Evolutionary conservation across 305 asterid species (phyloP).

Genomic region (Fraxinus angustifolia): DNA sequence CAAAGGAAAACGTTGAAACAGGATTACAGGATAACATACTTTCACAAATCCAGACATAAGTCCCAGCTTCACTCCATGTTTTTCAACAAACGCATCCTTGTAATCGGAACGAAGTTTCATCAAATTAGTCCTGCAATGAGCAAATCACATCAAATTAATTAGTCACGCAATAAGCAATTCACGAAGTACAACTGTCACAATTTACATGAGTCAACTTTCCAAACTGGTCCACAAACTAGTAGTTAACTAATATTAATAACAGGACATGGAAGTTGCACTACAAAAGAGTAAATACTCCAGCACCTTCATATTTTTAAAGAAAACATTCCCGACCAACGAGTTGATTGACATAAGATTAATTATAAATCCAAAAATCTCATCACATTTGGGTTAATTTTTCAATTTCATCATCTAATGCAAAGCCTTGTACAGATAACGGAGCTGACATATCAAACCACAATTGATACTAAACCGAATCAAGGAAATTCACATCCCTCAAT

Average conservation of each 20-base stretch:
- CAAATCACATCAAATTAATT: not conserved
- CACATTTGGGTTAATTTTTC: constrained; percentile 1
- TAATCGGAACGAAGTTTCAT: constrained; percentile 96
- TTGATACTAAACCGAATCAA: not conserved
- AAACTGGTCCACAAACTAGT: constrained; percentile 12
- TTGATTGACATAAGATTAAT: not conserved
- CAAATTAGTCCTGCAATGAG: constrained; percentile 80
- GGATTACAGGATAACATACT: constrained; percentile 34
- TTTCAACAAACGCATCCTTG: constrained; percentile 87
- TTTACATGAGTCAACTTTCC: not conserved
- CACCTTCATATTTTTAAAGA: not conserved
- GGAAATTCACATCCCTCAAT: not conserved
- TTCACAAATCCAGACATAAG: constrained; percentile 94
- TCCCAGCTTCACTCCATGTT: constrained; percentile 96
- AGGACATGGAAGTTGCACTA: not conserved
- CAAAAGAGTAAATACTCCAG: constrained; percentile 9
- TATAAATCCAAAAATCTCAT: not conserved
- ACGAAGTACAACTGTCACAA: constrained; percentile 11
- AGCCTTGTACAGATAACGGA: not conserved
- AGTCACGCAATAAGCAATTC: not conserved
- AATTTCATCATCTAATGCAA: not conserved
- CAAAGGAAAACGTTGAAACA: constrained; percentile 1
- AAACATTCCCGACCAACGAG: not conserved
- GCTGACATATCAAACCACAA: constrained; percentile 1
- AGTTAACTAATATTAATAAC: constrained; percentile 3